Evolutionary conservation across 1,139 yeast species (phyloP).

Genomic region (Blastobotrys illinoisensis): DNA sequence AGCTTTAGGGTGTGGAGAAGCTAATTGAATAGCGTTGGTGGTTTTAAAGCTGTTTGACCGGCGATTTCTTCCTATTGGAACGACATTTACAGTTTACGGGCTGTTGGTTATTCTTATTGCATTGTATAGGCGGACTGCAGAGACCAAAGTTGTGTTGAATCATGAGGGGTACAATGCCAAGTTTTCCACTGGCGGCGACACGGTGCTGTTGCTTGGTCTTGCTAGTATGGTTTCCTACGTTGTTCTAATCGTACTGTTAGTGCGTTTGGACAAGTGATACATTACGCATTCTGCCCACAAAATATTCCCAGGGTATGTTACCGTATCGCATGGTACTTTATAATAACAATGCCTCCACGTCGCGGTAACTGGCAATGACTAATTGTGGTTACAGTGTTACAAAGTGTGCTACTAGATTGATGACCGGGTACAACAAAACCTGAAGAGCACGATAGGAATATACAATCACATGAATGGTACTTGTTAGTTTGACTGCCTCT

Average conservation of each 20-base stretch:
- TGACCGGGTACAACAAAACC: too few relatives aligned
- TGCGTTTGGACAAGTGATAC: conserved; percentile 6
- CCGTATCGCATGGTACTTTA: too few relatives aligned
- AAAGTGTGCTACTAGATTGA: too few relatives aligned
- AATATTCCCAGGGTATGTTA: too few relatives aligned
- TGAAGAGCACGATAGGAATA: too few relatives aligned
- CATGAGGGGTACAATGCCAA: conserved; percentile 11
- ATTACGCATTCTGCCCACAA: too few relatives aligned
- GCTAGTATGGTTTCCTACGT: conserved; percentile 26
- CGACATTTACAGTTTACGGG: conserved; percentile 35
- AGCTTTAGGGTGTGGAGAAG: too few relatives aligned
- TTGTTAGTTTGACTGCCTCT: too few relatives aligned
- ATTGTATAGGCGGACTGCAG: conserved; percentile 25
- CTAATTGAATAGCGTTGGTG: conserved; percentile 26
- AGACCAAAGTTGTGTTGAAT: conserved; percentile 21
- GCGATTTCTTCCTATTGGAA: conserved; percentile 38
- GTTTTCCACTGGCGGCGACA: conserved; percentile 29
- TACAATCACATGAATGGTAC: too few relatives aligned
- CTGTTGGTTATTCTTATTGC: conserved; percentile 33
- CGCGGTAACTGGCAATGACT: too few relatives aligned
- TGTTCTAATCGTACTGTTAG: conserved; percentile 23
- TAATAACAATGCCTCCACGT: too few relatives aligned
- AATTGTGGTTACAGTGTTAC: too few relatives aligned
- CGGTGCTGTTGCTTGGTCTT: conserved; percentile 28
- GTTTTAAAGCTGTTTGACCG: conserved; percentile 34